These are phyloP conservation scores for Neopestalotiopsis rosae DNA, from an alignment of 2,329 filamentous ascomycete species.

Conservation along the genomic window DNA sequence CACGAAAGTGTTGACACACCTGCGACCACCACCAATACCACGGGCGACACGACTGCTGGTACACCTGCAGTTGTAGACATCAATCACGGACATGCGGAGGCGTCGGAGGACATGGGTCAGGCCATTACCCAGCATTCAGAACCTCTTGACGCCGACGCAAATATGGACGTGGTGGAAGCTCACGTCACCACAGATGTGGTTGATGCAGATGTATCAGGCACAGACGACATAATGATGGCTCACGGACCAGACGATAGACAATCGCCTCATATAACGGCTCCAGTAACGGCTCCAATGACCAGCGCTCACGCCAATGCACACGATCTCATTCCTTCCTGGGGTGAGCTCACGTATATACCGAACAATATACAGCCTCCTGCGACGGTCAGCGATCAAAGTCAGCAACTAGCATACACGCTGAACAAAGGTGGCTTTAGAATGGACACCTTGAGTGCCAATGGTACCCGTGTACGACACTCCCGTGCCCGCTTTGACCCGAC, in stretches of 20 bases:
- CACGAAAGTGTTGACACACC: background rate
- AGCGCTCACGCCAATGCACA: slow-evolving; percentile 12
- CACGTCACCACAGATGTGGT: slow-evolving; percentile 17
- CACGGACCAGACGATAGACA: slow-evolving; percentile 21
- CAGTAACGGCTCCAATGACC: background rate
- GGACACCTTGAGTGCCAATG: slow-evolving; percentile 52
- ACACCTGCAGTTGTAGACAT: background rate
- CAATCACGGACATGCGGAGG: background rate
- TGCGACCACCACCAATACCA: background rate
- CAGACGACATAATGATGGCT: slow-evolving; percentile 35
- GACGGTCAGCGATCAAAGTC: slow-evolving; percentile 35
- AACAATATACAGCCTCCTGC: slow-evolving; percentile 35
- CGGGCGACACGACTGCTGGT: background rate
- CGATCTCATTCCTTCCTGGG: slow-evolving; percentile 31
- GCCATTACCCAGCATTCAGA: background rate
- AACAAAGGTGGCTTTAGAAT: slow-evolving; percentile 59
- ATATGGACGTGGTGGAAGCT: background rate
- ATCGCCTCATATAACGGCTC: background rate
- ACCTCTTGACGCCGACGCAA: background rate
- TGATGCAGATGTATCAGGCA: slow-evolving; percentile 17
- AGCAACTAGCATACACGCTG: slow-evolving; percentile 32
- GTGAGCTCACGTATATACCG: slow-evolving; percentile 37
- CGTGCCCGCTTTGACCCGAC: slow-evolving; percentile 62
- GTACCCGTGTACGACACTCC: slow-evolving; percentile 54
- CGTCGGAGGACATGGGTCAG: background rate